Evolutionary conservation across 306 rosid species (phyloP).

Genomic region (Sophora flavescens): DNA sequence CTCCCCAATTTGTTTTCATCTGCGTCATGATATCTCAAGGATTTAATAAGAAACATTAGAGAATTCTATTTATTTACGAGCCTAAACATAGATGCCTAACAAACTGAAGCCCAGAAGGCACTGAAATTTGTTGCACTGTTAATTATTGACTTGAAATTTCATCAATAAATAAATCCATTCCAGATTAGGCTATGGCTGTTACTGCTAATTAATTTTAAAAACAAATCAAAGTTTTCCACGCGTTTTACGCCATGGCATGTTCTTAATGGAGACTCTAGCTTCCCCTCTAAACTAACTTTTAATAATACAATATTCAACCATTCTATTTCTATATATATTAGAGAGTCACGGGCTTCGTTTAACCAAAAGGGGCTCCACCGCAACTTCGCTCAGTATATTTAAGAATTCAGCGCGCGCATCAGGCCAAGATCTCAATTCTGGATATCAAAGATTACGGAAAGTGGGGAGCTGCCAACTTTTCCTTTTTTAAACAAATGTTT

Average conservation of each 20-base stretch:
- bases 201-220: background rate
- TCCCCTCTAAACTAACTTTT: no score
- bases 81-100: background rate
- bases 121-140: background rate
- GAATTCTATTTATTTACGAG: background rate
- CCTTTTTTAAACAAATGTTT: background rate
- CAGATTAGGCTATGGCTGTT: conserved; percentile 4
- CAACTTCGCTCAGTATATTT: background rate
- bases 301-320: conserved; percentile 32
- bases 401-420: background rate
- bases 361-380: conserved; percentile 30
- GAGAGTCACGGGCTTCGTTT: conserved; percentile 61
- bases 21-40: background rate
- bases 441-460: background rate
- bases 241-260: conserved; percentile 27
- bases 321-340: conserved; percentile 3
- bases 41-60: background rate
- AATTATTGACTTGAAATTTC: background rate
- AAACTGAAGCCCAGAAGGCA: background rate
- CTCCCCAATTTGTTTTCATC: background rate
- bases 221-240: conserved; percentile 1
- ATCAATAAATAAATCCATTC: background rate
- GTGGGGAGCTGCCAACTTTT: background rate
- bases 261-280: background rate
- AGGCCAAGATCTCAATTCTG: conserved; percentile 22